These are phyloP conservation scores for Russula sp. DNA, from an alignment of 768 basidiomycete species.

Conservation along the genomic window DNA sequence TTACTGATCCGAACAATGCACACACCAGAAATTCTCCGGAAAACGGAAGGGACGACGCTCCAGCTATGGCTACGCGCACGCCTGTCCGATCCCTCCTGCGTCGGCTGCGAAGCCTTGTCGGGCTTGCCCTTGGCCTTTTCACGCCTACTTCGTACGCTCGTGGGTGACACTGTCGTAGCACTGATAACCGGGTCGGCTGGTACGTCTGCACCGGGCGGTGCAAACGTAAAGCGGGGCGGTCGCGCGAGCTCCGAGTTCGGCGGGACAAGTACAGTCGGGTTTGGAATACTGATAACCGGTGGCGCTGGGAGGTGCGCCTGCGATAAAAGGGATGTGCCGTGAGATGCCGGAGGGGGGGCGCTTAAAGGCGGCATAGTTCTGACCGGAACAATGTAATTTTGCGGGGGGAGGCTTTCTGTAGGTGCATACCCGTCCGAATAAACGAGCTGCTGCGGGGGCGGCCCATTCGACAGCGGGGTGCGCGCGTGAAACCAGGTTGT, in stretches of 20 bases:
- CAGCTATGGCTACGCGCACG: conserved; percentile 18
- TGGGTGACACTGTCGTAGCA: not conserved
- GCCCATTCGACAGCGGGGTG: not conserved
- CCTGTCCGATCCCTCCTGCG: not conserved
- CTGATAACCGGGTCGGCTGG: conserved; percentile 9
- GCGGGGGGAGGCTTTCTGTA: conserved; percentile 10
- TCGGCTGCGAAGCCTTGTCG: conserved; percentile 6
- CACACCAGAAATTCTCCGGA: conserved; percentile 17
- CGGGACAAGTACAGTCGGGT: conserved; percentile 7
- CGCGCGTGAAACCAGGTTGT: not conserved
- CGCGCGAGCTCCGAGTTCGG: conserved; percentile 16
- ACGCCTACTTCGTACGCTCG: conserved; percentile 2
- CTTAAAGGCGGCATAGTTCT: not conserved
- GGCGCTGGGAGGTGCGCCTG: not conserved
- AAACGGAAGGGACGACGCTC: conserved; percentile 13
- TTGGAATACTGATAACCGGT: not conserved
- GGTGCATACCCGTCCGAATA: conserved; percentile 12
- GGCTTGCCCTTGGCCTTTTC: conserved; percentile 1
- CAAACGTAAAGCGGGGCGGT: conserved; percentile 16
- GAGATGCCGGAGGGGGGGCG: conserved; percentile 3
- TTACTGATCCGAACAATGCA: conserved; percentile 4
- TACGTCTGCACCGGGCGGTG: conserved; percentile 9
- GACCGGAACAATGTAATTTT: conserved; percentile 1
- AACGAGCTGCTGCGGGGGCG: not conserved
- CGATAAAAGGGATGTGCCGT: not conserved